A percentile compares a stretch with the other conserved stretches of the same genome.
phyloP scores from a whole-genome alignment of 352 stramenopile genomes.

The Thalassiosira hispida region DNA sequence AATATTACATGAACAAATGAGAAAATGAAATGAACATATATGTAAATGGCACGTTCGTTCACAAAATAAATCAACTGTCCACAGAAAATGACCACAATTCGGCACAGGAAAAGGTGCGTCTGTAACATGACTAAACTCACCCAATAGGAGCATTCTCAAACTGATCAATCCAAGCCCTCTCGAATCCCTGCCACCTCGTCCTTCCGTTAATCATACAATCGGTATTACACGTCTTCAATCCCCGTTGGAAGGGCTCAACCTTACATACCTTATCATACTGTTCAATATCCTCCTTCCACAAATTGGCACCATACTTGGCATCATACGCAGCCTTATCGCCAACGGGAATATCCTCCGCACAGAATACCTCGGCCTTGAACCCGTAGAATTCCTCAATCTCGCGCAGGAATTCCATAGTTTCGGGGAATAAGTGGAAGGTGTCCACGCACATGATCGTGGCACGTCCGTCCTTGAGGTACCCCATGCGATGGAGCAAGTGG shows the following conservation, averaged over 20 bases:
- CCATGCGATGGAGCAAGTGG: slow-evolving; percentile 79
- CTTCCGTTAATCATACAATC: slow-evolving; percentile 88
- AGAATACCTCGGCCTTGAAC: slow-evolving; percentile 87
- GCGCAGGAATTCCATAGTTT: slow-evolving; percentile 86
- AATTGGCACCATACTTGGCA: slow-evolving; percentile 82
- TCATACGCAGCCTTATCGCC: slow-evolving; percentile 83
- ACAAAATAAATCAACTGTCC: not conserved
- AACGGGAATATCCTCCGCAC: slow-evolving; percentile 77
- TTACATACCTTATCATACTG: slow-evolving; percentile 87
- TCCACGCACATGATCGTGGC: slow-evolving; percentile 85
- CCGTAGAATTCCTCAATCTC: slow-evolving; percentile 81
- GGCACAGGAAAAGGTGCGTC: too few species aligned
- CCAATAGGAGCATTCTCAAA: slow-evolving; percentile 87
- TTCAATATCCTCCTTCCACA: slow-evolving; percentile 87
- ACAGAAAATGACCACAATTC: too few species aligned
- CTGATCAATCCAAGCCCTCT: slow-evolving; percentile 86
- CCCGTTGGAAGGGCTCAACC: slow-evolving; percentile 86
- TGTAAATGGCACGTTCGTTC: not conserved
- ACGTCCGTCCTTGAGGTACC: slow-evolving; percentile 80
- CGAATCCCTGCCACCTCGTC: slow-evolving; percentile 85
- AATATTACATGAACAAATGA: not conserved
- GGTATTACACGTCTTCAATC: slow-evolving; percentile 84
- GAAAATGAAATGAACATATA: too few species aligned
- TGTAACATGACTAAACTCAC: slow-evolving; percentile 30
- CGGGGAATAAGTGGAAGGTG: slow-evolving; percentile 86